Conservation (phyloP, 2,329 filamentous ascomycete species). For the Aspergillus hiratsukae region DNA sequence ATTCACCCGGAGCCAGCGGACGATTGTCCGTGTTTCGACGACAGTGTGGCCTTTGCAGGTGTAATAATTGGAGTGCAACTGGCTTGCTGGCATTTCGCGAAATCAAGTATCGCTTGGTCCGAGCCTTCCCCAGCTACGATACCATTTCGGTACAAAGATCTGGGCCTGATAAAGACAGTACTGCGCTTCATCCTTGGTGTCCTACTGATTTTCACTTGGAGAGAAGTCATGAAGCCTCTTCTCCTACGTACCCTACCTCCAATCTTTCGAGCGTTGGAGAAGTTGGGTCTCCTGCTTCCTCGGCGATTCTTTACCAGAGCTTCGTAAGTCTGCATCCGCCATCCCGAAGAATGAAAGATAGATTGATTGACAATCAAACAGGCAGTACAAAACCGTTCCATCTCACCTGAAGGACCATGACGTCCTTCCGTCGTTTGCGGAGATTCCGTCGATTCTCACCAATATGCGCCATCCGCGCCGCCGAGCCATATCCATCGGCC, state of each 20-base stretch:
- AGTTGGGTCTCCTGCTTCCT: conserved; percentile 72
- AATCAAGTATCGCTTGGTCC: conserved; percentile 51
- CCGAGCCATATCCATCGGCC: conserved; percentile 82
- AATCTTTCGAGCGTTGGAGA: conserved; percentile 80
- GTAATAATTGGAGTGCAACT: conserved; percentile 81
- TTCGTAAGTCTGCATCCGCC: conserved; percentile 48
- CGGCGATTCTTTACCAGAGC: conserved; percentile 88
- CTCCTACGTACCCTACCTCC: conserved; percentile 76
- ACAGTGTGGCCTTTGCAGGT: conserved; percentile 88
- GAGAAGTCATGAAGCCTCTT: conserved; percentile 80
- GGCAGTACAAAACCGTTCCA: conserved; percentile 74
- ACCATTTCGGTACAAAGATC: conserved; percentile 60
- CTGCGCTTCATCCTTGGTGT: conserved; percentile 75
- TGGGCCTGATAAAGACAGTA: conserved; percentile 62
- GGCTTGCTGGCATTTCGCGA: conserved; percentile 76
- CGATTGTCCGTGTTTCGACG: conserved; percentile 94
- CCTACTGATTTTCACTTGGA: conserved; percentile 80
- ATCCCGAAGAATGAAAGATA: neutral
- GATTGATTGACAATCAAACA: conserved; percentile 39
- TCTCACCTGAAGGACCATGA: conserved; percentile 72
- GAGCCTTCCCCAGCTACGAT: conserved; percentile 55
- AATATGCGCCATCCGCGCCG: conserved; percentile 74
- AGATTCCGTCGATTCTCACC: conserved; percentile 75
- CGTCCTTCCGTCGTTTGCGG: conserved; percentile 81
- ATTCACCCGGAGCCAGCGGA: conserved; percentile 95